A percentile compares a stretch with the other conserved stretches of the same genome.
phyloP scores from a whole-genome alignment of 495 filamentous ascomycete species.

The Rusavskia elegans region DNA sequence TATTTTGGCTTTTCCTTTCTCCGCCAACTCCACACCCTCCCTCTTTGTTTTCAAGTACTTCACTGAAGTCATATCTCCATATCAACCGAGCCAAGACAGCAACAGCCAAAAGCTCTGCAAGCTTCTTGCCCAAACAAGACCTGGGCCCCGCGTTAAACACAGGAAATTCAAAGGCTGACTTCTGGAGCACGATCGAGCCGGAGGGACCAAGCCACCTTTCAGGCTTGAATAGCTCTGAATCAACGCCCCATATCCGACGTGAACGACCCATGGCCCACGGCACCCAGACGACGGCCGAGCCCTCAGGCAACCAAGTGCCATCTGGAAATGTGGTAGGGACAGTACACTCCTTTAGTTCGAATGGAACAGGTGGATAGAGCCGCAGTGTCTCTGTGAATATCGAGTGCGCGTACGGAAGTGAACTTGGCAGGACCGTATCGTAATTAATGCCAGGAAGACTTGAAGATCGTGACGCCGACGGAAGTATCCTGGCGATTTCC shows the following conservation, averaged over 20 bases:
- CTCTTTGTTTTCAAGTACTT: constrained; percentile 16
- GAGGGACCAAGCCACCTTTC: constrained; percentile 29
- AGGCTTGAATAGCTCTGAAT: constrained; percentile 36
- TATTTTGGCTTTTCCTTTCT: constrained; percentile 36
- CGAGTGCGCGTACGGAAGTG: constrained; percentile 36
- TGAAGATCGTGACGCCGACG: not conserved
- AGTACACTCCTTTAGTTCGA: constrained; percentile 42
- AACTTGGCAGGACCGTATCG: constrained; percentile 22
- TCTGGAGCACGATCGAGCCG: constrained; percentile 16
- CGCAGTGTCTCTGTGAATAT: constrained; percentile 41
- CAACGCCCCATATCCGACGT: constrained; percentile 34
- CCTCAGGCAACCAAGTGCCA: constrained; percentile 35
- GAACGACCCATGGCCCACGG: constrained; percentile 45
- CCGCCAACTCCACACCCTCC: not conserved
- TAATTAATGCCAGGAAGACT: constrained; percentile 9
- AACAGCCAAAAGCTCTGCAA: constrained; percentile 40
- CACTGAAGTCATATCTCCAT: constrained; percentile 30
- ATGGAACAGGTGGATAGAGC: constrained; percentile 42
- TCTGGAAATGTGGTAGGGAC: constrained; percentile 35
- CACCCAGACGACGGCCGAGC: constrained; percentile 39
- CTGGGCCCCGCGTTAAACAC: constrained; percentile 46
- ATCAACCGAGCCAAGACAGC: constrained; percentile 34
- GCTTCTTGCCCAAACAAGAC: constrained; percentile 40
- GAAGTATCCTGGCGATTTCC: constrained; percentile 19
- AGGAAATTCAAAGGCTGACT: constrained; percentile 36